Percentiles rank a stretch among this genome's conserved stretches.
Conservation (phyloP, 148 eudicot species). For the Arbutus unedo region DNA sequence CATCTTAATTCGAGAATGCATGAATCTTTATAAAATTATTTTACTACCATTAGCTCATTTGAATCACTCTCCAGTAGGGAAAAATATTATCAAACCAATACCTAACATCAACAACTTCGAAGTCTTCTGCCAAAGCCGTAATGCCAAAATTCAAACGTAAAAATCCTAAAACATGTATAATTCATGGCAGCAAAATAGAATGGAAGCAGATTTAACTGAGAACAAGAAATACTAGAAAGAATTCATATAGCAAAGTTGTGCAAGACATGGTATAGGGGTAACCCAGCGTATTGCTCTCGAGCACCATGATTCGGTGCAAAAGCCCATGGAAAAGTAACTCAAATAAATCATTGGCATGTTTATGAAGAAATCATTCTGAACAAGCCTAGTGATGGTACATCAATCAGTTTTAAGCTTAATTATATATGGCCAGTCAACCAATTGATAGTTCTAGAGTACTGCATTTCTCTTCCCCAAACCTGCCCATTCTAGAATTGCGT, state of each 20-base stretch:
- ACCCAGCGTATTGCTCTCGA: background rate
- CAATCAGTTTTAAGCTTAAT: constrained; percentile 2
- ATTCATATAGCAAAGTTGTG: background rate
- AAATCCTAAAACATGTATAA: background rate
- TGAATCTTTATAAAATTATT: too few relatives aligned
- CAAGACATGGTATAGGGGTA: background rate
- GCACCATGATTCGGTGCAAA: background rate
- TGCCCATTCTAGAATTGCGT: background rate
- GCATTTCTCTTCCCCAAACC: background rate
- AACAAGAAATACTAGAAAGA: background rate
- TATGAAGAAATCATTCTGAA: background rate
- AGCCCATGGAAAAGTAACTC: background rate
- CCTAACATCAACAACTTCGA: background rate
- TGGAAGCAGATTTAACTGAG: background rate
- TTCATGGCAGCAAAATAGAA: background rate
- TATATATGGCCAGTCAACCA: constrained; percentile 1
- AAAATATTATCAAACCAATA: background rate
- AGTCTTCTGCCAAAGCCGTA: background rate
- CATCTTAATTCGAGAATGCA: background rate
- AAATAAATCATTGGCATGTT: background rate
- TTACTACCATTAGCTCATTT: background rate
- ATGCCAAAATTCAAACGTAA: background rate
- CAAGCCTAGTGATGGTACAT: background rate
- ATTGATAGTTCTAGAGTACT: background rate
- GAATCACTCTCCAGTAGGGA: background rate